These are phyloP conservation scores for Aureobasidium sp. DNA, from an alignment of 2,329 filamentous ascomycete species.

Conservation along the genomic window DNA sequence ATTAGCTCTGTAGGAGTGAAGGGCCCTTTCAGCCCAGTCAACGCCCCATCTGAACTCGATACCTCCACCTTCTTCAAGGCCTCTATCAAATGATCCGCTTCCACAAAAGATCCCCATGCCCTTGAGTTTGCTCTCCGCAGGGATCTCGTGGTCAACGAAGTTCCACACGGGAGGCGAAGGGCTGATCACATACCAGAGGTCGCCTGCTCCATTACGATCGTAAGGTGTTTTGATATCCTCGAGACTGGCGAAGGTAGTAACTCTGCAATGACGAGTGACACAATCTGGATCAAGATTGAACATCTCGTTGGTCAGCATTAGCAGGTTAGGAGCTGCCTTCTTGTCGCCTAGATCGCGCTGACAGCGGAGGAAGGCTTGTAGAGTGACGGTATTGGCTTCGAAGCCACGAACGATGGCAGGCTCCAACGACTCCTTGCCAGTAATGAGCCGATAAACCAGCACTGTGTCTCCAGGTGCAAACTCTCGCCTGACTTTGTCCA, in stretches of 20 bases:
- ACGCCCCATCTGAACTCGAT: slow-evolving; percentile 60
- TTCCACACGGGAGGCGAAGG: slow-evolving; percentile 27
- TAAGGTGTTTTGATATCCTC: slow-evolving; percentile 55
- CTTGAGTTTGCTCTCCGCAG: slow-evolving; percentile 17
- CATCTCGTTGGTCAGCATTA: slow-evolving; percentile 47
- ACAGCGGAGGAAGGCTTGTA: slow-evolving; percentile 50
- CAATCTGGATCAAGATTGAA: slow-evolving; percentile 30
- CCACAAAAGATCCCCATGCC: slow-evolving; percentile 71
- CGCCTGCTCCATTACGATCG: slow-evolving; percentile 54
- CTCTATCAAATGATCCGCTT: slow-evolving; percentile 67
- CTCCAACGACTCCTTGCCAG: slow-evolving; percentile 40
- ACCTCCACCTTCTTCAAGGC: slow-evolving; percentile 62
- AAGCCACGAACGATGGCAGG: slow-evolving; percentile 51
- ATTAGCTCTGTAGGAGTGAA: slow-evolving; percentile 70
- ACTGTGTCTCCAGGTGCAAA: slow-evolving; percentile 54
- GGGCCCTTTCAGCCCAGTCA: slow-evolving; percentile 54
- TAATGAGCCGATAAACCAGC: slow-evolving; percentile 32
- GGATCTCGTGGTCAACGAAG: slow-evolving; percentile 5
- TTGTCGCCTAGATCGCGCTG: slow-evolving; percentile 24
- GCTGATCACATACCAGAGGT: slow-evolving; percentile 47
- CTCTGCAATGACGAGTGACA: slow-evolving; percentile 50
- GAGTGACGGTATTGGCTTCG: slow-evolving; percentile 26
- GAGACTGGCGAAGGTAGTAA: slow-evolving; percentile 45
- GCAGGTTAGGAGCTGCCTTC: slow-evolving; percentile 44
- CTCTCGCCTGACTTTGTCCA: slow-evolving; percentile 16